Percentiles rank a stretch among this genome's conserved stretches.
These are phyloP conservation scores for Thelephora terrestris DNA, from an alignment of 1,284 basidiomycete genomes.

Conservation along the genomic window DNA sequence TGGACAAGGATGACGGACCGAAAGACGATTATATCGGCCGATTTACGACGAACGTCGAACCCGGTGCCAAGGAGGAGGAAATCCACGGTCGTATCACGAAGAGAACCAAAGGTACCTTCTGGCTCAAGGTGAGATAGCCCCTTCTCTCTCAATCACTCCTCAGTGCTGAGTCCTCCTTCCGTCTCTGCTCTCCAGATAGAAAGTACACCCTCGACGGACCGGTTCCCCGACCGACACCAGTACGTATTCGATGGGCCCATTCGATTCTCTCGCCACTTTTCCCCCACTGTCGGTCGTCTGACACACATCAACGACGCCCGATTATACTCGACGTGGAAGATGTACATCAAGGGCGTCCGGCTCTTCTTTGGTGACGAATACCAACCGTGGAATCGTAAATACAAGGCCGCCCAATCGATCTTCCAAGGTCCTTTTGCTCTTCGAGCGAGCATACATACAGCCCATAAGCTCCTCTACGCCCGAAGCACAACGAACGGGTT, in stretches of 20 bases:
- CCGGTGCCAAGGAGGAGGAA: conserved; percentile 51
- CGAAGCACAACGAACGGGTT: conserved; percentile 52
- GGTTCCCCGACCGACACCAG: conserved; percentile 28
- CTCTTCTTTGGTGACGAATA: conserved; percentile 48
- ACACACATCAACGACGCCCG: conserved; percentile 51
- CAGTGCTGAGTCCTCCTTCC: not conserved
- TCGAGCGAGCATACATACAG: conserved; percentile 57
- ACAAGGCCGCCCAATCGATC: conserved; percentile 61
- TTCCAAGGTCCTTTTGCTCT: conserved; percentile 56
- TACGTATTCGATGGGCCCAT: conserved; percentile 68
- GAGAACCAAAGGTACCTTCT: conserved; percentile 48
- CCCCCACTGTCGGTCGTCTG: conserved; percentile 53
- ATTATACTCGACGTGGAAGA: conserved; percentile 74
- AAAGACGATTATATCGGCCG: conserved; percentile 60
- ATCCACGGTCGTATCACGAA: conserved; percentile 43
- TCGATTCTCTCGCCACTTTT: conserved; percentile 58
- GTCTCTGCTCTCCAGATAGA: conserved; percentile 27
- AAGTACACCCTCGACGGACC: conserved; percentile 25
- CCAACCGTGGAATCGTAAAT: conserved; percentile 56
- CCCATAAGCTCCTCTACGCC: conserved; percentile 65
- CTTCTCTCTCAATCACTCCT: not conserved
- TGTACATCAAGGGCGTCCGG: conserved; percentile 52
- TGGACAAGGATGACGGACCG: conserved; percentile 57
- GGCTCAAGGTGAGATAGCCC: conserved; percentile 42
- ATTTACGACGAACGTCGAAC: conserved; percentile 39